Evolutionary conservation across 106 monocot species (phyloP), one percentile per base, ranked within the genome.

Genomic region (Dendrobium officinale): DNA sequence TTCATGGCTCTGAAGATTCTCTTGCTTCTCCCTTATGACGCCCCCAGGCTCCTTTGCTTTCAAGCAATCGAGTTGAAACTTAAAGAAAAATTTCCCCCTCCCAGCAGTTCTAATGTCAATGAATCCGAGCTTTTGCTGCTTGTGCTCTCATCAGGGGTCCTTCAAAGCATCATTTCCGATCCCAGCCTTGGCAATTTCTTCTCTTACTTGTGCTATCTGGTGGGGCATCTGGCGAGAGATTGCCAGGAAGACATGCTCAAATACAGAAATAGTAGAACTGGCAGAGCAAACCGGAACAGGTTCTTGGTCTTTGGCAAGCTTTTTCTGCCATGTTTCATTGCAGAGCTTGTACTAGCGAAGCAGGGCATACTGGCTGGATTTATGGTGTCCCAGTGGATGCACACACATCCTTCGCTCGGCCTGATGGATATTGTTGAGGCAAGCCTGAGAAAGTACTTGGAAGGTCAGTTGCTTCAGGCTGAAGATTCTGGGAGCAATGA

Each of bases 321-420:
- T 72, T 22, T 98, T 19, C 72, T 98, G 24, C 98, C 98, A n/a
- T 85, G 78, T 77, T 98, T 98, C 75, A 72, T 95, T 82, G 86
- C 92, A 4, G 92, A 98, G 82, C 84, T 95, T 44, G 85, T 92
- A 31, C 79, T 68, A 10, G 83, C 86, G 31, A 91, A 91, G 17
- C 88, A 98, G 22, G 81, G 77, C 73, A 68, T 98, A 9, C 77
- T 98, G 75, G 94, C 98, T 47, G 92, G 92, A 31, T 85, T 86
- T 83, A 84, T 95, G 43, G 84, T 92, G 18, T 91, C 92, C 15
- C 84, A 78, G 84, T 95, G 90, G 94, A 98, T 91, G 92, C 89
- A 88, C 76, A 88, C 86, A 0, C 94, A 86, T 51, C 16, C 84
- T 72, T 88, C 89, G 0, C 83, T 98, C 6, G 85, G 89, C 43